Conservation (phyloP, 2,329 filamentous ascomycete genomes). For the Paradendryphiella salina region DNA sequence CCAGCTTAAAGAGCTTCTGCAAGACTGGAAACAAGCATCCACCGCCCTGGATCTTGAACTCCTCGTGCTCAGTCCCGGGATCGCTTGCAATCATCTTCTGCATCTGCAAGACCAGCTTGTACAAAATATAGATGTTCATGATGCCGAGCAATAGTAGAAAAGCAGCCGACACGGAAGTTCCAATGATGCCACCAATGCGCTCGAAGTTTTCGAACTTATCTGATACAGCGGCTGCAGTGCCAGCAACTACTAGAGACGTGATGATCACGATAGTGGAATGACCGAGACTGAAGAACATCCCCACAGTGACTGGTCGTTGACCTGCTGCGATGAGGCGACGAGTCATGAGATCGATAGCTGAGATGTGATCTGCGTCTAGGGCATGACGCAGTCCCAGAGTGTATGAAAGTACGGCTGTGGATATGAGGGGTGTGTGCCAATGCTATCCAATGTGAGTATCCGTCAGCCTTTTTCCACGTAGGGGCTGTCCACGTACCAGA, state of each 20-base stretch:
- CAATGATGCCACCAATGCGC: constrained; percentile 82
- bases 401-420: constrained; percentile 82
- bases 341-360: constrained; percentile 93
- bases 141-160: constrained; percentile 81
- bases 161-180: constrained; percentile 80
- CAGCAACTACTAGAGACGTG: constrained; percentile 89
- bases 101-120: constrained; percentile 72
- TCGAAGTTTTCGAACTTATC: constrained; percentile 79
- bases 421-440: constrained; percentile 63
- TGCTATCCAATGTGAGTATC: constrained; percentile 25
- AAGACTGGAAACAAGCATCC: constrained; percentile 75
- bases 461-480: not conserved
- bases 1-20: constrained; percentile 73
- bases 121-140: constrained; percentile 85
- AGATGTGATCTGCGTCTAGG: constrained; percentile 94
- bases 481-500: constrained; percentile 48
- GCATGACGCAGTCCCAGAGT: constrained; percentile 89
- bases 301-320: constrained; percentile 85
- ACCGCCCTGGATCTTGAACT: constrained; percentile 72
- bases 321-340: constrained; percentile 82
- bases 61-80: constrained; percentile 53
- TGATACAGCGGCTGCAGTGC: constrained; percentile 81
- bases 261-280: constrained; percentile 92
- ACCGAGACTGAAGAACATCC: constrained; percentile 90
- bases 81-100: constrained; percentile 60